Percentiles rank a stretch among this genome's conserved stretches.
Conservation (phyloP, 495 filamentous ascomycete species). For the Podospora bellae-mahoneyi region DNA sequence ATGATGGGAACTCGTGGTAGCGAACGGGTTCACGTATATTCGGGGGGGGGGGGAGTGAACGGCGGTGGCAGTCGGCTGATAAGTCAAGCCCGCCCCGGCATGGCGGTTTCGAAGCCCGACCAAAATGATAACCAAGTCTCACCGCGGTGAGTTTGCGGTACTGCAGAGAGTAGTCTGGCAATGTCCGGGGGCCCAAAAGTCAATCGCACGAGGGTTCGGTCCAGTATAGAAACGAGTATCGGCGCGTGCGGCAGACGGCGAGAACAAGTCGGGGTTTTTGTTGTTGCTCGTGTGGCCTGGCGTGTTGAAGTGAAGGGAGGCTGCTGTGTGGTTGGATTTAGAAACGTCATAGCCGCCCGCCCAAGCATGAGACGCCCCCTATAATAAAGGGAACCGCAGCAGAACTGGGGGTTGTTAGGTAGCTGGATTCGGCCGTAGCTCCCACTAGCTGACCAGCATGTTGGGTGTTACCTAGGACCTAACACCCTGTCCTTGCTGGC, state of each 20-base stretch:
- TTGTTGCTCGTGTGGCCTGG: constrained; percentile 1
- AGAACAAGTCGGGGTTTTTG: not conserved
- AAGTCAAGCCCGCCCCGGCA: constrained; percentile 7
- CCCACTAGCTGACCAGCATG: not conserved
- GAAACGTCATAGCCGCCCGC: constrained; percentile 4
- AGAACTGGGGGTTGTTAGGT: not conserved
- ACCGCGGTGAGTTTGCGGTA: not conserved
- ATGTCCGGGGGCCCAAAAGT: not conserved
- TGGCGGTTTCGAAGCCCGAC: not conserved
- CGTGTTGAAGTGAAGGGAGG: not conserved
- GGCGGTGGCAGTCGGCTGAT: not conserved
- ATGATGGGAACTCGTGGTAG: constrained; percentile 30
- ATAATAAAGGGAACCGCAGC: not conserved
- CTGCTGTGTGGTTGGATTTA: constrained; percentile 1
- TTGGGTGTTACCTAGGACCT: not conserved
- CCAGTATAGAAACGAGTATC: not conserved
- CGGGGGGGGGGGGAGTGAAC: not conserved
- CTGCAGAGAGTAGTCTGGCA: not conserved
- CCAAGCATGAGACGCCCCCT: not conserved
- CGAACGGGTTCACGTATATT: constrained; percentile 11
- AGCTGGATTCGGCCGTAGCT: not conserved
- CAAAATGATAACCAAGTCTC: not conserved
- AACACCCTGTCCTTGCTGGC: not conserved
- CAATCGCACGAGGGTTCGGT: not conserved
- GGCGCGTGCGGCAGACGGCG: not conserved